These are phyloP conservation scores for Multifurca ochricompacta DNA, from an alignment of 768 basidiomycete genomes.

Conservation along the genomic window DNA sequence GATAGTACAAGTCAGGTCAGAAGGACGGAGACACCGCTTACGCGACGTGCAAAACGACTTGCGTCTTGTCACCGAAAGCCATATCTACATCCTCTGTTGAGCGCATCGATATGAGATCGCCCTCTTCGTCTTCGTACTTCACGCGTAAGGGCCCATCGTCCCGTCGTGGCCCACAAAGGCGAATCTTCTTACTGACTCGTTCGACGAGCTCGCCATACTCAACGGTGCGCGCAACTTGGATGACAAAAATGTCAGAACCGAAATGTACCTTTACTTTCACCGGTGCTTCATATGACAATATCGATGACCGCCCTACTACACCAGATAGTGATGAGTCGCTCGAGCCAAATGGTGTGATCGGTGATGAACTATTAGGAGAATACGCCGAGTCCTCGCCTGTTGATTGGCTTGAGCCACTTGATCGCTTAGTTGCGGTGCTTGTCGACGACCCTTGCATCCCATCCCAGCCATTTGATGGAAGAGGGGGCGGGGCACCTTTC, in stretches of 20 bases:
- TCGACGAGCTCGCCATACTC: slow-evolving; percentile 81
- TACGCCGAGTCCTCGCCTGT: slow-evolving; percentile 78
- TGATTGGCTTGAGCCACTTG: slow-evolving; percentile 79
- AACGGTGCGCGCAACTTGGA: slow-evolving; percentile 75
- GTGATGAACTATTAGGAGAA: slow-evolving; percentile 79
- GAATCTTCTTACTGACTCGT: slow-evolving; percentile 88
- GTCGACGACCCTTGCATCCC: slow-evolving; percentile 36
- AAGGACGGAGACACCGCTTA: slow-evolving; percentile 31
- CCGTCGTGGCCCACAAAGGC: slow-evolving; percentile 75
- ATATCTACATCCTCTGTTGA: slow-evolving; percentile 92
- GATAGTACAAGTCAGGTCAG: slow-evolving; percentile 4
- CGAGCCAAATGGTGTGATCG: slow-evolving; percentile 85
- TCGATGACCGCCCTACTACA: slow-evolving; percentile 39
- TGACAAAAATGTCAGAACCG: slow-evolving; percentile 91
- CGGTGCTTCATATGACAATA: slow-evolving; percentile 46
- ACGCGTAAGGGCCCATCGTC: slow-evolving; percentile 78
- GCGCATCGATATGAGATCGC: slow-evolving; percentile 79
- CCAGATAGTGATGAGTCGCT: slow-evolving; percentile 72
- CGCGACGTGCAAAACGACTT: slow-evolving; percentile 75
- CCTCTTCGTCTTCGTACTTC: slow-evolving; percentile 89
- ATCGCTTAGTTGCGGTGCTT: slow-evolving; percentile 51
- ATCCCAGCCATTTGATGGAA: slow-evolving; percentile 42
- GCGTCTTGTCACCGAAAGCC: slow-evolving; percentile 85
- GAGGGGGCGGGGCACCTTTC: slow-evolving; percentile 48
- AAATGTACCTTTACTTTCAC: slow-evolving; percentile 94